Percentiles rank a stretch among this genome's conserved stretches.
Evolutionary conservation across 2,329 filamentous ascomycete species (phyloP).

Genomic region (Juglanconis sp.): DNA sequence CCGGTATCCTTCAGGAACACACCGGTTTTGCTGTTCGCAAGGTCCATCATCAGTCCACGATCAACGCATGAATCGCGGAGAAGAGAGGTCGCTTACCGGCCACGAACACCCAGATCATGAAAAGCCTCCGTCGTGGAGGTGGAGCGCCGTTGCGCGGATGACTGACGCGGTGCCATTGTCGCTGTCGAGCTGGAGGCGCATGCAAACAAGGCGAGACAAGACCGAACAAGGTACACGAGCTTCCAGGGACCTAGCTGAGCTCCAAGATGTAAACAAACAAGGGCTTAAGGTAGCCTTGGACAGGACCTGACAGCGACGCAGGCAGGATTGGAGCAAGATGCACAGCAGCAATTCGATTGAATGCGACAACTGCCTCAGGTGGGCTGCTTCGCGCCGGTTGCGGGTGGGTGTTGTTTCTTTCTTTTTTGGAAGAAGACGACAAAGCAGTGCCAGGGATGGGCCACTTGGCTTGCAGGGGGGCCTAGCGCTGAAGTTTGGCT

Average conservation of each 20-base stretch:
- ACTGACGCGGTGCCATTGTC: conserved; percentile 36
- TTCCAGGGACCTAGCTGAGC: too few species aligned
- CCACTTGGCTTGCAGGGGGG: background rate
- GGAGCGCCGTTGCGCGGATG: conserved; percentile 33
- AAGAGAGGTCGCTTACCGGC: conserved; percentile 36
- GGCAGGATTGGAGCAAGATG: background rate
- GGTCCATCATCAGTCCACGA: background rate
- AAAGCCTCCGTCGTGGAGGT: conserved; percentile 43
- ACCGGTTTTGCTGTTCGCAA: conserved; percentile 75
- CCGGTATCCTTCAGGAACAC: conserved; percentile 75
- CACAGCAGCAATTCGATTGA: background rate
- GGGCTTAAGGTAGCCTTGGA: too few species aligned
- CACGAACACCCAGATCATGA: conserved; percentile 47
- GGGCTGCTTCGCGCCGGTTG: background rate
- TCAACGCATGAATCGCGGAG: background rate
- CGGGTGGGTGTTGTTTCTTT: background rate
- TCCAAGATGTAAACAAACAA: background rate
- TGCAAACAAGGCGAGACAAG: background rate
- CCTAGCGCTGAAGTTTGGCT: background rate
- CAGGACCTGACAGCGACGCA: background rate
- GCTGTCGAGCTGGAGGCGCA: background rate
- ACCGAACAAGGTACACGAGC: background rate
- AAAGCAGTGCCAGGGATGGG: background rate
- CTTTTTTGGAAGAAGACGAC: background rate
- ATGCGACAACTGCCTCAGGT: background rate